Evolutionary conservation across 495 filamentous ascomycete genomes (phyloP), one percentile per base, ranked within the genome.

Genomic region (Recurvomyces mirabilis): DNA sequence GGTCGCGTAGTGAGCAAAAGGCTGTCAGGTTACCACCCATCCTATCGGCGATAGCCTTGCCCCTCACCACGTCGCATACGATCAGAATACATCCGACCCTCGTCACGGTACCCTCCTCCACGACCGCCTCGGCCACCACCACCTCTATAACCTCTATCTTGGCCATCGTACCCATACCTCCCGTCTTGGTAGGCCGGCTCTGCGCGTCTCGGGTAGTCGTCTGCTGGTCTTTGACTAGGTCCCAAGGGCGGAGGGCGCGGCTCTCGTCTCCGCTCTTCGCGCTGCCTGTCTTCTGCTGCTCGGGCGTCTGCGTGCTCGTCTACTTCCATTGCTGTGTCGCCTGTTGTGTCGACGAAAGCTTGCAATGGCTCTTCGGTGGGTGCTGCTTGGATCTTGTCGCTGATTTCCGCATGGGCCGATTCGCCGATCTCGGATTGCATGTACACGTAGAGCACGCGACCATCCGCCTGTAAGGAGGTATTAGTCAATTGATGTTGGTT

Each of bases 391-490:
- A 21, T 17, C 9, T 19, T 12, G 23, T 15, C 24, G 19, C 23
- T 17, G n/a, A n/a, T n/a, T 34, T 34, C 17, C 35, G 41, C 46
- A 32, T 33, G 20, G n/a, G 17, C 10, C 4, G 39, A 15, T 10
- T 4, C 9, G 36, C 29, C 49, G 23, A 34, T 33, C 10, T 19
- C 21, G 21, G 14, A 17, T 12, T 40, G 33, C 32, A 45, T 32
- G 34, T 79, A 83, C 44, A 98, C 77, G 34, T 78, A 72, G 5
- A 98, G 70, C 10, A 86, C 56, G 43, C 84, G 72, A n/a, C 88
- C 85, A 52, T 94, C 87, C 41, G 87, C 87, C 86, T 93, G 49
- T 11, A 2, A n/a, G 3, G 3, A n/a, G 5, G 7, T 3, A 20
- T 24, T 12, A 40, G 20, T 5, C 14, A 4, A 5, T 13, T 21